Conservation (phyloP, 1,139 yeast genomes). For the Debaryomycetaceae sp. region DNA sequence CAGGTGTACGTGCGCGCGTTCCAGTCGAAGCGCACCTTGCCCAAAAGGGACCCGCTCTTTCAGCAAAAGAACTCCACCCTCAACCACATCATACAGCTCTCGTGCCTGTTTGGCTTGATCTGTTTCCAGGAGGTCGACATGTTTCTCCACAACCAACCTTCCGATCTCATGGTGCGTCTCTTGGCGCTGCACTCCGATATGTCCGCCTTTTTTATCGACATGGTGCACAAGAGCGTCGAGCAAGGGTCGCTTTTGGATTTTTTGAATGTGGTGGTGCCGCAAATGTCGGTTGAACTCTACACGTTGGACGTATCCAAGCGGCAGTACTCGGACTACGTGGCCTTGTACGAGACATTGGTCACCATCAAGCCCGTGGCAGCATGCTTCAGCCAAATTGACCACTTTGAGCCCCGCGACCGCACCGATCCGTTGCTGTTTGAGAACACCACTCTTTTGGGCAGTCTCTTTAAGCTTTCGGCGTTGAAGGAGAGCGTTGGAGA, state of each 20-base stretch:
- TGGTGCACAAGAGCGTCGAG: conserved; percentile 55
- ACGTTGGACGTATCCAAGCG: conserved; percentile 40
- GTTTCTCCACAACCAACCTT: conserved; percentile 40
- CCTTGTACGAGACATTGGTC: conserved; percentile 57
- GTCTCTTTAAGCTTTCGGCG: conserved; percentile 74
- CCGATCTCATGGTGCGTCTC: neutral
- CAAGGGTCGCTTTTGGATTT: conserved; percentile 65
- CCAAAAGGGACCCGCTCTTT: conserved; percentile 36
- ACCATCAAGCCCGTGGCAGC: conserved; percentile 61
- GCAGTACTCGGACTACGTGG: conserved; percentile 47
- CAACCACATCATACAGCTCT: conserved; percentile 47
- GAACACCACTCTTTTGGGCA: conserved; percentile 65
- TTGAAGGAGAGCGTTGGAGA: conserved; percentile 42
- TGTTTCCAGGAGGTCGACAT: conserved; percentile 68
- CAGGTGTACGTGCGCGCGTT: conserved; percentile 39
- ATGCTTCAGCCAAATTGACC: conserved; percentile 51
- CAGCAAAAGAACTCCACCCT: conserved; percentile 37
- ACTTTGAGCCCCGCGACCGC: conserved; percentile 44
- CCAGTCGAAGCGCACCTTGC: conserved; percentile 34
- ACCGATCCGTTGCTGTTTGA: conserved; percentile 52
- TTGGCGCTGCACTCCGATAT: conserved; percentile 26
- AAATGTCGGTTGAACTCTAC: conserved; percentile 28
- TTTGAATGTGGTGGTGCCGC: conserved; percentile 52
- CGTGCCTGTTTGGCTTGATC: conserved; percentile 66
- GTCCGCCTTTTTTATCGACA: conserved; percentile 53